A percentile compares a stretch with the other conserved stretches of the same genome.
Evolutionary conservation across 805 yeast genomes (phyloP).

Genomic region (Zygotorulaspora chibaensis): DNA sequence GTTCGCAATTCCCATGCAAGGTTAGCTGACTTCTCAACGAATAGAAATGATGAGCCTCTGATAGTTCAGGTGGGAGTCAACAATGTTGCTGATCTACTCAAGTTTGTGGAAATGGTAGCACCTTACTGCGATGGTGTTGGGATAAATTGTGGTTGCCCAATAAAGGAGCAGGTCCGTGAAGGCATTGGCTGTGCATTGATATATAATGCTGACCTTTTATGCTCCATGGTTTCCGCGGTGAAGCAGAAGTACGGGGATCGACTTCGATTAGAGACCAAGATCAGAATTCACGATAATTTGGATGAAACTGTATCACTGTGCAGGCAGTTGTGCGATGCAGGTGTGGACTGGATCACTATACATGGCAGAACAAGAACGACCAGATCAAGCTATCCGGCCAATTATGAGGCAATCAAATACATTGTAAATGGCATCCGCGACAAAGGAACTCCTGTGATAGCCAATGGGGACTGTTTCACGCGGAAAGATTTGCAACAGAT

Average conservation of each 20-base stretch:
- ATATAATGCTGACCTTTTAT: conserved; percentile 73
- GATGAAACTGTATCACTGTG: conserved; percentile 72
- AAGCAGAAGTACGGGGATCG: conserved; percentile 66
- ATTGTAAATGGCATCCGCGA: conserved; percentile 43
- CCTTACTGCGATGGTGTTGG: conserved; percentile 94
- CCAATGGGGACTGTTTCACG: conserved; percentile 91
- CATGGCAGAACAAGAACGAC: conserved; percentile 89
- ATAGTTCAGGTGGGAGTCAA: conserved; percentile 90
- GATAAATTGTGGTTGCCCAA: conserved; percentile 96
- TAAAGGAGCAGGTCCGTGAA: conserved; percentile 87
- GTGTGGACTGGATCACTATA: conserved; percentile 90
- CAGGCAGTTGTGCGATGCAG: conserved; percentile 69
- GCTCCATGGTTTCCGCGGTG: conserved; percentile 79
- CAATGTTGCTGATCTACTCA: conserved; percentile 71
- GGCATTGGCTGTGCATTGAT: conserved; percentile 97
- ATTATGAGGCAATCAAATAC: conserved; percentile 71
- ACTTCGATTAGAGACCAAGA: conserved; percentile 85
- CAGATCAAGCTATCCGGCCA: conserved; percentile 77
- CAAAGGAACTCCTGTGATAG: conserved; percentile 80
- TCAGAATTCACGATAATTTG: conserved; percentile 76
- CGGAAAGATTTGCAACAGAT: conserved; percentile 62
- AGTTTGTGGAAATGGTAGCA: conserved; percentile 83
- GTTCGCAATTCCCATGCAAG: conserved; percentile 81
- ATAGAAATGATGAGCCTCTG: conserved; percentile 60
- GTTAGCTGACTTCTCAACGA: conserved; percentile 78